Evolutionary conservation across 345 rosid species (phyloP), one percentile per base, ranked within the genome.

Genomic region (Psidium friedrichsthalianum): DNA sequence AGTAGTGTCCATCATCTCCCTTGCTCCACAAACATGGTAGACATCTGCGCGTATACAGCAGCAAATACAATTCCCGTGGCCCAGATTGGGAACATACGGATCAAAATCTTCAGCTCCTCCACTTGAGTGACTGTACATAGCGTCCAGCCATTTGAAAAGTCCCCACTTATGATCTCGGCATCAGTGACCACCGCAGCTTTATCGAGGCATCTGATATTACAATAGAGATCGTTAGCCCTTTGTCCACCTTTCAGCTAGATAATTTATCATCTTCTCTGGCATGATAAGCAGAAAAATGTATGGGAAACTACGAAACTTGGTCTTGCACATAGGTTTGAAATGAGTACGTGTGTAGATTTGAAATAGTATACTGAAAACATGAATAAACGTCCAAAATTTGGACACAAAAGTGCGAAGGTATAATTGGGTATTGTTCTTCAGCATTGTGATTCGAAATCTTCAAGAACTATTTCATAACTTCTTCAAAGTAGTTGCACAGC

Each of bases 51-150:
- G 40, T 90, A 90, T 51, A 90, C 91, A 8, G 92, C 91, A 3
- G 92, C 56, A 54, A 88, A 90, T 59, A 90, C 90, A 80, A 91
- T 91, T 47, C 91, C 92, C 3, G 92, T 88, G 18, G 92, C 92
- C 93, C 93, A 91, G 54, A 91, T 91, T 47, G 93, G 93, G 47
- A 90, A 89, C 90, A 91, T 90, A 27, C 93, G 90, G 44, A 88
- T 58, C 85, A 91, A 84, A 52, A 89, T 90, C 88, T 91, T 91
- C 69, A 91, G 82, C 82, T 91, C 93, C 86, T 91, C 93, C 36
- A 91, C 93, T 84, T 91, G 93, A n/a, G 93, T 91, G 25, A 91
- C 93, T 4, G 93, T 91, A 85, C 93, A 91, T 20, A 91, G 90
- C 85, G 89, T 89, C 93, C 93, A 91, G 3, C 87, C 74, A 54